Evolutionary conservation across 768 basidiomycete genomes (phyloP).

Genomic region (Tephrocybe sp.): DNA sequence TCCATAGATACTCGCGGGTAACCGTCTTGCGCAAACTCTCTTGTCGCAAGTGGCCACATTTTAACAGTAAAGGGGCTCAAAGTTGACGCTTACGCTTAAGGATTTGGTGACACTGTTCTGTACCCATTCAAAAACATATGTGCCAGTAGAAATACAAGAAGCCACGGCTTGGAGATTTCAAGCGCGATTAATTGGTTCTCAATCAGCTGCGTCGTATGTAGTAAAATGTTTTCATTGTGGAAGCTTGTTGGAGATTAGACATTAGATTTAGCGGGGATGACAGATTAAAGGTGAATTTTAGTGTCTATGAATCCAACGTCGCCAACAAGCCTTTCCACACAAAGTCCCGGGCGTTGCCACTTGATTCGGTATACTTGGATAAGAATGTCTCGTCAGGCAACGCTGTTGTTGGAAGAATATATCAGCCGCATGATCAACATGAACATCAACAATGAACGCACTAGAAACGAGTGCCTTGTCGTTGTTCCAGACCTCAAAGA

Average conservation of each 20-base stretch:
- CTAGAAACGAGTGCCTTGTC: conserved; percentile 54
- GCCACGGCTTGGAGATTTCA: too few species aligned
- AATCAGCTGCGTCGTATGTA: too few species aligned
- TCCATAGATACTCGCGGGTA: too few species aligned
- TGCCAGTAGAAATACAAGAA: too few species aligned
- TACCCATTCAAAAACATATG: too few species aligned
- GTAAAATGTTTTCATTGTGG: too few species aligned
- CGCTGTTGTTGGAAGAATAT: conserved; percentile 20
- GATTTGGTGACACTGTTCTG: too few species aligned
- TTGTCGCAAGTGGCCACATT: too few species aligned
- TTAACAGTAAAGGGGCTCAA: too few species aligned
- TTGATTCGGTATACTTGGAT: conserved; percentile 73
- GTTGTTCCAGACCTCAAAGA: conserved; percentile 79
- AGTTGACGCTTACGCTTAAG: too few species aligned
- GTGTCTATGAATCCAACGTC: conserved; percentile 20
- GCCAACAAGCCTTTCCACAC: conserved; percentile 64
- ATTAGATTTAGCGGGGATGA: not conserved
- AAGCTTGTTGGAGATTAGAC: not conserved
- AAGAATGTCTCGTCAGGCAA: conserved; percentile 72
- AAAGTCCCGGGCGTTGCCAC: conserved; percentile 80
- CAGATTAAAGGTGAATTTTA: not conserved
- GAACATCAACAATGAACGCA: conserved; percentile 24
- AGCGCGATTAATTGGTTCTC: too few species aligned
- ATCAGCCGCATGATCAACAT: conserved; percentile 1
- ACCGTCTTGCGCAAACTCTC: too few species aligned